phyloP scores from a whole-genome alignment of 106 monocot species.

The Platanthera guangdongensis region DNA sequence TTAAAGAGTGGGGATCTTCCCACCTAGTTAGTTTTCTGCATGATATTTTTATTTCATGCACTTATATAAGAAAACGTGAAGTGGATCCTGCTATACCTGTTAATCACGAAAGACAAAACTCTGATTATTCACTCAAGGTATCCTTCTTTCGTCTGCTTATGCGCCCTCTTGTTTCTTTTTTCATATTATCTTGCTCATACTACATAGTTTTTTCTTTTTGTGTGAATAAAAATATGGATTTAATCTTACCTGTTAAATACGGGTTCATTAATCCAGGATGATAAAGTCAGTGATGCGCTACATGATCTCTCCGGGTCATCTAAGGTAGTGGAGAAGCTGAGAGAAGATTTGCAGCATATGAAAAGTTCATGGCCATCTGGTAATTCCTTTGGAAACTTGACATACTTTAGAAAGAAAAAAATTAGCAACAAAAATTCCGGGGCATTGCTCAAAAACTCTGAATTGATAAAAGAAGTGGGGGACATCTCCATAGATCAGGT shows the following conservation, averaged over 20 bases:
- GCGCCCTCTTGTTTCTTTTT: not conserved
- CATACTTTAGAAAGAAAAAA: slow-evolving; percentile 70
- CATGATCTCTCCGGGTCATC: slow-evolving; percentile 11
- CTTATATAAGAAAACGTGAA: slow-evolving; percentile 12
- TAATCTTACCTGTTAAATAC: not conserved
- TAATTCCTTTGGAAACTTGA: slow-evolving; percentile 33
- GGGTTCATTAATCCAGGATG: slow-evolving; percentile 16
- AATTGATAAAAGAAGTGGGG: slow-evolving; percentile 10
- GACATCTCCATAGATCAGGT: slow-evolving; percentile 14
- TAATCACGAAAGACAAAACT: not conserved
- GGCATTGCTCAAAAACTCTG: slow-evolving; percentile 13
- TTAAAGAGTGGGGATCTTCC: slow-evolving; percentile 37
- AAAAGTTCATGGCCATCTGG: slow-evolving; percentile 9
- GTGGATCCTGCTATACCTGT: not conserved
- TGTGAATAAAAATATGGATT: slow-evolving; percentile 1
- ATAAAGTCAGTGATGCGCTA: not conserved
- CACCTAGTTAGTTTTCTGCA: slow-evolving; percentile 25
- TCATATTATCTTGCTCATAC: not conserved
- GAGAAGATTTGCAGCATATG: slow-evolving; percentile 12
- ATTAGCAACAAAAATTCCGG: slow-evolving; percentile 23
- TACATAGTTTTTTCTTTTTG: not conserved
- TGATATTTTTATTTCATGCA: slow-evolving; percentile 13
- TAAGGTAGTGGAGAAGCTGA: slow-evolving; percentile 6
- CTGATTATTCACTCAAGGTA: slow-evolving; percentile 12
- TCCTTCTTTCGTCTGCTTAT: not conserved